Base-by-base conservation (phyloP, 768 basidiomycete species). In the Kwoniella shandongensis region DNA sequence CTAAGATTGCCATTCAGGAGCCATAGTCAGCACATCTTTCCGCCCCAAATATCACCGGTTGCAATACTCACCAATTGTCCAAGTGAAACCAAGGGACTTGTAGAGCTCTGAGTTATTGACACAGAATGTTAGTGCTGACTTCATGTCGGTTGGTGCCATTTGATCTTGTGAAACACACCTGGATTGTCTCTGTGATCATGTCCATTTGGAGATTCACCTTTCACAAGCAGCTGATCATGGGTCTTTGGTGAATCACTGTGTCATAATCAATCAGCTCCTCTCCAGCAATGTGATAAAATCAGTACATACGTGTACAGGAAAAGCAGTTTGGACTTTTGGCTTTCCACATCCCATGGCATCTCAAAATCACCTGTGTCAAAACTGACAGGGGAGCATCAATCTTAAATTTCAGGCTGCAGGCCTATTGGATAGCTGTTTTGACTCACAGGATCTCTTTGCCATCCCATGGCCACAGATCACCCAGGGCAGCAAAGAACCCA, bases 21-120 rank as follows among this genome's bases (percentile, higher is more conserved):
- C 11, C 13, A 49, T 29, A 4, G 5, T 15, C 13, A n/a, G 8
- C 13, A 27, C 30, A 4, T n/a, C n/a, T n/a, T n/a, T n/a, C n/a
- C n/a, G n/a, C n/a, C n/a, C n/a, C n/a, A n/a, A n/a, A n/a, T n/a
- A n/a, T n/a, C n/a, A n/a, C n/a, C n/a, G n/a, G n/a, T n/a, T n/a
- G n/a, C n/a, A n/a, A n/a, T n/a, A 51, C 50, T 54, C 25, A 54
- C 52, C 46, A 30, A 54, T 54, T 4, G 52, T 54, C 52, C 52
- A 54, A n/a, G 52, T 46, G 25, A 45, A 54, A 0, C 52, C 52
- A 17, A 54, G 52, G 22, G 26, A 25, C 32, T 54, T 54, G n/a
- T 44, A 54, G 17, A 27, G 20, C 11, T 27, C 52, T 54, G 11
- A 15, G 51, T n/a, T n/a, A n/a, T n/a, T n/a, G n/a, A n/a, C n/a